A percentile compares a stretch with the other conserved stretches of the same genome.
These are phyloP conservation scores for Rhazya stricta DNA, from an alignment of 257 asterid species.

Conservation along the genomic window DNA sequence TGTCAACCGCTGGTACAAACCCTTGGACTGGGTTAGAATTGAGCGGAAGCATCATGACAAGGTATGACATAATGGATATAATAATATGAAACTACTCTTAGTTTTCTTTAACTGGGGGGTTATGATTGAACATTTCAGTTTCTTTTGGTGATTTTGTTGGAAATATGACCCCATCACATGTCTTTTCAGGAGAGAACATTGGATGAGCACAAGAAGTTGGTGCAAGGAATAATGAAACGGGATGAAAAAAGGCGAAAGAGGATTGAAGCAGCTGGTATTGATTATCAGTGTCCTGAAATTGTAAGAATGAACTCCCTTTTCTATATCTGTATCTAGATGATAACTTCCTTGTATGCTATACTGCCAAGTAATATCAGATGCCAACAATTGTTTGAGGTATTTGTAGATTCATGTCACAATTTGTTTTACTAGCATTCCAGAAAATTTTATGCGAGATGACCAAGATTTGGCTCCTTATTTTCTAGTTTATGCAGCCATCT, in stretches of 20 bases:
- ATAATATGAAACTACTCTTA: neutral
- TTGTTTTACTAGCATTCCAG: neutral
- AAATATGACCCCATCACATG: neutral
- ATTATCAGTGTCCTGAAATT: conserved; percentile 73
- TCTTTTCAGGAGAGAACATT: conserved; percentile 56
- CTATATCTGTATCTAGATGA: neutral
- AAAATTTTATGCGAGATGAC: no score
- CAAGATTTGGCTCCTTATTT: neutral
- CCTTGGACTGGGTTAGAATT: conserved; percentile 63
- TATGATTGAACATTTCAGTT: neutral
- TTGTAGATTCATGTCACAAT: neutral
- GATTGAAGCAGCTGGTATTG: conserved; percentile 84
- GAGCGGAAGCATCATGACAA: conserved; percentile 77
- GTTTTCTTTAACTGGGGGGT: neutral
- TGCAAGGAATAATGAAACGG: conserved; percentile 51
- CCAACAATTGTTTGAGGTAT: neutral
- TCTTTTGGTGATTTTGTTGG: neutral
- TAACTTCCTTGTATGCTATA: conserved; percentile 1
- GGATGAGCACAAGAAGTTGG: conserved; percentile 61
- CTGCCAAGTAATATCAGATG: neutral
- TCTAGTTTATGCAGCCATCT: neutral
- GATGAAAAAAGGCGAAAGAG: conserved; percentile 64
- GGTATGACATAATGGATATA: conserved; percentile 33
- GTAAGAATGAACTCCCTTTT: conserved; percentile 38
- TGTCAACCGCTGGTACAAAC: conserved; percentile 47